Percentiles rank a stretch among this genome's conserved stretches.
phyloP scores from a whole-genome alignment of 805 yeast species.

The Kluyveromyces dobzhanskii region DNA sequence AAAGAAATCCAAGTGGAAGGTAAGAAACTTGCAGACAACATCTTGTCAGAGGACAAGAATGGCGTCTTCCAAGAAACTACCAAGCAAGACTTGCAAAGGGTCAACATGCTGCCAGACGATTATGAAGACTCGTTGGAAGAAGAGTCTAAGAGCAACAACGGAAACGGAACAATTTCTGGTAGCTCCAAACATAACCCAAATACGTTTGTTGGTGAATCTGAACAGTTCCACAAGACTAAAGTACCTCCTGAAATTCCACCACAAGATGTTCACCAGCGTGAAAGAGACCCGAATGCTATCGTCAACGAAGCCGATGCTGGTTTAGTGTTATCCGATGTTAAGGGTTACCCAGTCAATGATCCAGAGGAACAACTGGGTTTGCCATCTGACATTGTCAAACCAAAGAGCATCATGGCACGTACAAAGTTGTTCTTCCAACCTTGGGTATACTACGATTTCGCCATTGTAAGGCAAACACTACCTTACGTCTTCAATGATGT shows the following conservation, averaged over 20 bases:
- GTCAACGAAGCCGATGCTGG: conserved; percentile 19
- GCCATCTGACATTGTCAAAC: conserved; percentile 17
- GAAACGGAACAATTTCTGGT: conserved; percentile 3
- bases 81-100: conserved; percentile 21
- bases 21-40: conserved; percentile 23
- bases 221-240: conserved; percentile 19
- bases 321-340: conserved; percentile 17
- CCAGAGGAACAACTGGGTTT: conserved; percentile 16
- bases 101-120: conserved; percentile 20
- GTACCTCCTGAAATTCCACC: conserved; percentile 18
- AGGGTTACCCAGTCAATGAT: conserved; percentile 12
- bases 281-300: conserved; percentile 6
- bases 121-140: conserved; percentile 6
- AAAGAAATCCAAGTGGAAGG: conserved; percentile 49
- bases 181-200: conserved; percentile 10
- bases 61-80: conserved; percentile 26
- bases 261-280: conserved; percentile 6
- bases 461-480: conserved; percentile 32
- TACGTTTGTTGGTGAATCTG: conserved; percentile 24
- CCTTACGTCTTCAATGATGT: conserved; percentile 30
- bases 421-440: conserved; percentile 40
- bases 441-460: conserved; percentile 37
- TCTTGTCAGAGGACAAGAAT: conserved; percentile 18
- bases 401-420: conserved; percentile 12
- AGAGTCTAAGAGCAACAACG: conserved; percentile 5